Base-by-base conservation (phyloP, 345 rosid genomes). In the Tarenaya hassleriana region DNA sequence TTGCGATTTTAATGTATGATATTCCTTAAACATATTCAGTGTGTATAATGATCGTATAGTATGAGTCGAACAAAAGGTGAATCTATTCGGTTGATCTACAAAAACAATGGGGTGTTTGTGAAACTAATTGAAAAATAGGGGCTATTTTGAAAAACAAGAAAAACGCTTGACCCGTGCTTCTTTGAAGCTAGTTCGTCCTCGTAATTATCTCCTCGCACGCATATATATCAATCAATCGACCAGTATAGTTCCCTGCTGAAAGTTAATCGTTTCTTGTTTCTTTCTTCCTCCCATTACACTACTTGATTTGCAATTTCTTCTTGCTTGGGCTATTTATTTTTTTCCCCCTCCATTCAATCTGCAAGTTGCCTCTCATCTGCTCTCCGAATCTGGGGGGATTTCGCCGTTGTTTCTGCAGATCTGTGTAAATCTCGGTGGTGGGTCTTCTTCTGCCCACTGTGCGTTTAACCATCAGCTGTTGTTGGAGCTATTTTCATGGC, bases 401-500 rank as follows among this genome's bases (percentile, higher is more conserved):
- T 45, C 40, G 31, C 13, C 32, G 31, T 51, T 60, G 46, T 17
- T 29, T 27, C n/a, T n/a, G n/a, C n/a, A n/a, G n/a, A n/a, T n/a
- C n/a, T 61, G 21, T 56, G 52, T 46, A 27, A 56, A 56, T 56
- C 68, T 63, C 24, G n/a, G 10, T 7, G 16, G 21, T 38, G 56
- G 20, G n/a, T 18, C 34, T 44, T 29, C 27, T 27, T 29, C 8
- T 34, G 16, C 19, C 15, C 50, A 33, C 52, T 18, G 61, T 37
- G 55, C 37, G 15, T 39, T 39, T 39, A 13, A 24, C 29, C 29
- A 2, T 24, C 29, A 24, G 29, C 29, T 58, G 40, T 55, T 47
- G 29, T 19, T 41, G 29, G 32, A 50, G 46, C 43, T 37, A 32
- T 33, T 58, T 34, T 58, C 54, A 91, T 88, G 96, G 88, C 75